Evolutionary conservation across 1,139 yeast species (phyloP), one percentile per base, ranked within the genome.

Genomic region (Wickerhamomyces sp.): DNA sequence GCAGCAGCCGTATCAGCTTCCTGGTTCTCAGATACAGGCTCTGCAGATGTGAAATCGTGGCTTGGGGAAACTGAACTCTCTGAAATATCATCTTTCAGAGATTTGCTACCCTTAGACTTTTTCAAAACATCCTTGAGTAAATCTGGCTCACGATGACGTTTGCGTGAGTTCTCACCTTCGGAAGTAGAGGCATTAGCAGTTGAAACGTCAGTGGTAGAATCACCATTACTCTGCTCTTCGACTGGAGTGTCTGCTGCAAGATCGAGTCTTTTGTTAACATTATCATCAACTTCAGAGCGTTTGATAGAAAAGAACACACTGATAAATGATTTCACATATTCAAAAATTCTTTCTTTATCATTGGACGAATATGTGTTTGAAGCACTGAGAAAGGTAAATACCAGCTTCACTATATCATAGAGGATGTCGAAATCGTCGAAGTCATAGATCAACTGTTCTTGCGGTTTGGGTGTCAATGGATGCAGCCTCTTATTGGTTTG

Each of bases 401-500:
- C 73, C 45, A 91, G 69, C 41, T 74, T 72, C 38, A 84, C 58
- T 33, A 89, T 75, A 59, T 93, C 98, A 57, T 70, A 70, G 32
- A 93, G 64, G 16, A 91, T 76, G 12, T 73, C 81, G 36, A 64
- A 59, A 53, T 91, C 96, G 9, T 65, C 61, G 49, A 89, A 78
- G 25, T 62, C 62, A 54, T 78, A 88, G 40, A 72, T 72, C 43
- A 91, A 69, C 59, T 91, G 96, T 40, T 83, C 82, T 55, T 81
- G 82, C 9, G 94, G 85, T 47, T 75, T 81, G 13, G 96, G 95
- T 28, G 93, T 82, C 51, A 87, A 70, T 31, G 96, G 95, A 54
- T 85, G 89, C 41, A 85, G 66, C 53, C 95, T 72, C 60, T 87
- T 78, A 38, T 72, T 75, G 5, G 56, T 51, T 58, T 91, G 97